phyloP scores from a whole-genome alignment of 257 asterid species.

The Solanum chaucha region DNA sequence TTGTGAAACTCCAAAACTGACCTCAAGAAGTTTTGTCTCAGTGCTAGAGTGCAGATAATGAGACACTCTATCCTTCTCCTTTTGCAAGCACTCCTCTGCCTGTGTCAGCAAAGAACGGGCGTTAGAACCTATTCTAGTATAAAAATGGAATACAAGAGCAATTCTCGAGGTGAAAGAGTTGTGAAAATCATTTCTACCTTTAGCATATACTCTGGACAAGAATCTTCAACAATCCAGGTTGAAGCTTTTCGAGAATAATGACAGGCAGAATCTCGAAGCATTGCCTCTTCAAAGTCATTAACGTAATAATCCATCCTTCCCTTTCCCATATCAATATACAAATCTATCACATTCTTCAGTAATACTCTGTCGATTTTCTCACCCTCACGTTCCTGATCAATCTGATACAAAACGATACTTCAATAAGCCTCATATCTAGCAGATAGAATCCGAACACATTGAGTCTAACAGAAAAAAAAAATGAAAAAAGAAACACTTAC shows the following conservation, averaged over 20 bases:
- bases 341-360: conserved; percentile 39
- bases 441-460: not conserved
- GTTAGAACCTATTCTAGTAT: not conserved
- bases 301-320: conserved; percentile 48
- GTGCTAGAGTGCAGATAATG: conserved; percentile 54
- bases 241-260: conserved; percentile 65
- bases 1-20: conserved; percentile 17
- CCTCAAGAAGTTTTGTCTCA: conserved; percentile 53
- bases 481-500: not conserved
- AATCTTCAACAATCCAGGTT: conserved; percentile 50
- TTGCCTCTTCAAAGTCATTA: conserved; percentile 45
- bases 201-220: conserved; percentile 60
- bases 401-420: conserved; percentile 12
- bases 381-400: conserved; percentile 61
- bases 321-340: conserved; percentile 63
- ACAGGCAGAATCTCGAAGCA: conserved; percentile 41
- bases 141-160: not conserved
- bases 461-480: not conserved
- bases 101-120: conserved; percentile 10
- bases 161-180: not conserved
- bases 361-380: conserved; percentile 57
- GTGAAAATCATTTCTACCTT: conserved; percentile 17
- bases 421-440: not conserved
- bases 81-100: conserved; percentile 52
- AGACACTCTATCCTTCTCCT: conserved; percentile 45